Base-by-base conservation (phyloP, 768 basidiomycete species). In the Boletus barrowsii region DNA sequence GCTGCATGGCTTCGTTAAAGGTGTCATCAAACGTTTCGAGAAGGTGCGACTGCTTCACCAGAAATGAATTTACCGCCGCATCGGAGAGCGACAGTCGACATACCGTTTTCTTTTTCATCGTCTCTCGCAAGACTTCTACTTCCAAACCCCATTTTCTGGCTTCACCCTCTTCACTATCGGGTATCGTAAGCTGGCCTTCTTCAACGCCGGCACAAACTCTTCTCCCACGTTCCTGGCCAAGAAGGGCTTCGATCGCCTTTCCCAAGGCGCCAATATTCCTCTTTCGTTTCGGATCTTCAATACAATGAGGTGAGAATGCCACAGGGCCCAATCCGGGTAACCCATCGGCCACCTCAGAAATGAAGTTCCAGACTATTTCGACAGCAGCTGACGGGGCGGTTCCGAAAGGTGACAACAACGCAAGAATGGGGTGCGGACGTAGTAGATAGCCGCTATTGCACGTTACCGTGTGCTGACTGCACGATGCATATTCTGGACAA, bases 121-220 rank as follows among this genome's bases (percentile, higher is more conserved):
- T 69, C 26, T 84, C 79, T 53, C 79, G 77, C 58, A 93, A 68
- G 13, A 69, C 72, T 42, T 78, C 77, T n/a, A 88, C 65, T 52
- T 84, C 80, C 26, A 86, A 58, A 44, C 91, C 92, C 87, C 88
- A 93, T 63, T 76, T 81, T 66, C 78, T 79, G n/a, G 88, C 90
- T 60, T 90, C 86, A 55, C 83, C 82, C 11, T 82, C 84, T 50
- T 84, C 80, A 53, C 71, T 66, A 43, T 81, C 82, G 17, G 70
- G 65, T 58, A 60, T 42, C 26, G 55, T 56, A 49, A 44, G 24
- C 47, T 53, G 64, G 43, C 26, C 56, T 52, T 60, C 59, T 44
- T 70, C 72, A 33, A 78, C 79, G 37, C 84, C 82, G 37, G 73
- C 75, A 68, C 91, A 93, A 10, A 90, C 58, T 54, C 82, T 79